Percentiles rank a stretch among this genome's conserved stretches.
These are phyloP conservation scores for Acer yangbiense DNA, from an alignment of 345 rosid genomes.

Conservation along the genomic window DNA sequence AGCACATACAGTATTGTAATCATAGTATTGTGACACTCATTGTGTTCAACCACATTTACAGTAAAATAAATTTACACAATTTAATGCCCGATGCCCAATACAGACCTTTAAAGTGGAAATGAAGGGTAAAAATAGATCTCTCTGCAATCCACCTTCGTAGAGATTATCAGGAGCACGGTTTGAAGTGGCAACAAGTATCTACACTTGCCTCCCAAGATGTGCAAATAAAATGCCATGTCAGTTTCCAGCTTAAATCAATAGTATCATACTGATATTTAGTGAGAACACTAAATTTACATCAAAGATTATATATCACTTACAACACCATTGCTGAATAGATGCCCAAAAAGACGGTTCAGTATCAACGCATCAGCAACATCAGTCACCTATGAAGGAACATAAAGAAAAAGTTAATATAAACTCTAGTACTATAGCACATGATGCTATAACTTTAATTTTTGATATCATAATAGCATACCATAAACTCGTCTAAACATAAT, in stretches of 20 bases:
- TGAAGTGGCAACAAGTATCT: constrained; percentile 96
- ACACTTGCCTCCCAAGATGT: constrained; percentile 47
- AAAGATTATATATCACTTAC: constrained; percentile 52
- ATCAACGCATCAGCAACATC: constrained; percentile 99
- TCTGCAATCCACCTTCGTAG: constrained; percentile 96
- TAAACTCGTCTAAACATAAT: constrained; percentile 92
- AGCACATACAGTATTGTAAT: background rate
- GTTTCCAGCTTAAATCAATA: constrained; percentile 16
- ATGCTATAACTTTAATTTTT: background rate
- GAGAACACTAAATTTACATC: background rate
- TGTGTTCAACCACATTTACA: constrained; percentile 4
- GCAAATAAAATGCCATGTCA: constrained; percentile 20
- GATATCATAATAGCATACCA: constrained; percentile 50
- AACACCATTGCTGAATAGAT: constrained; percentile 79
- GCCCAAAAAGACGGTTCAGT: constrained; percentile 80
- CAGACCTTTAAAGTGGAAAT: constrained; percentile 81
- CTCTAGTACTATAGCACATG: background rate
- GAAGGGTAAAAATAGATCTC: constrained; percentile 96
- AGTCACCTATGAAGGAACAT: constrained; percentile 59
- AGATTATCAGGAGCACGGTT: constrained; percentile 98
- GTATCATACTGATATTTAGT: background rate
- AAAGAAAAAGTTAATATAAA: constrained; percentile 10
- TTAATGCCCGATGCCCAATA: background rate
- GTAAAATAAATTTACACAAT: background rate
- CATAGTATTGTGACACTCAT: background rate